A percentile compares a stretch with the other conserved stretches of the same genome.
These are phyloP conservation scores for Emmonsiellopsis sp. DNA, from an alignment of 2,329 filamentous ascomycete genomes.

Conservation along the genomic window DNA sequence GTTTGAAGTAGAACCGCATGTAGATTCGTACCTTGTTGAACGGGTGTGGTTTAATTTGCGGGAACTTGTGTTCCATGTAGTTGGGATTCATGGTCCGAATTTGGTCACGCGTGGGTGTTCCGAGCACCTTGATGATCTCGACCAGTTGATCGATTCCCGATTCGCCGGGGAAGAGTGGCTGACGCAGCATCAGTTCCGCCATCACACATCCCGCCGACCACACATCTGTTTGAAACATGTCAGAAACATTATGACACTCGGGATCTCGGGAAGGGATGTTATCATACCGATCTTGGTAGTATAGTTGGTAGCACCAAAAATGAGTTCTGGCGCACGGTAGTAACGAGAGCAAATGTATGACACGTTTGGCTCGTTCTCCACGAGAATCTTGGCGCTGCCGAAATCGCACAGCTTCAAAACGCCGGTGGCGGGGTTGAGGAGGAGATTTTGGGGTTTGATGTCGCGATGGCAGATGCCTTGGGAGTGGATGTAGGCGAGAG, in stretches of 20 bases:
- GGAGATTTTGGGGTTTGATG: constrained; percentile 96
- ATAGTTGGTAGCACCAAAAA: constrained; percentile 98
- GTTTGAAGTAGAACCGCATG: neutral
- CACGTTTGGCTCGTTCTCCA: constrained; percentile 97
- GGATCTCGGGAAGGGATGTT: neutral
- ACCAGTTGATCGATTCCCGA: constrained; percentile 97
- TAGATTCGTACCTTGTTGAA: constrained; percentile 67
- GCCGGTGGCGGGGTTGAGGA: constrained; percentile 83
- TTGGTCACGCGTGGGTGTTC: constrained; percentile 92
- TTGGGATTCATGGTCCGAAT: constrained; percentile 99
- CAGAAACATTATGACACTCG: constrained; percentile 9
- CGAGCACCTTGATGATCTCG: constrained; percentile 98
- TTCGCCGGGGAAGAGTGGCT: constrained; percentile 94
- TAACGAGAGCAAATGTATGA: constrained; percentile 99
- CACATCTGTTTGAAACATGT: constrained; percentile 57
- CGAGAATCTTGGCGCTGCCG: constrained; percentile 94
- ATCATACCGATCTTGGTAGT: constrained; percentile 96
- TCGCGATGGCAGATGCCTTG: constrained; percentile 98
- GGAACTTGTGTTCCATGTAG: constrained; percentile 99
- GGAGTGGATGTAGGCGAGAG: constrained; percentile 96
- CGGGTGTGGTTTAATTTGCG: constrained; percentile 97
- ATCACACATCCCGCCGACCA: constrained; percentile 99
- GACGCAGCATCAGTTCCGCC: constrained; percentile 97
- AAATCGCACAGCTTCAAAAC: constrained; percentile 98
- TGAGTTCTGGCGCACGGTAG: constrained; percentile 94